Percentiles rank a stretch among this genome's conserved stretches.
Evolutionary conservation across 2,329 filamentous ascomycete species (phyloP).

Genomic region (Herpotrichia juniperi): DNA sequence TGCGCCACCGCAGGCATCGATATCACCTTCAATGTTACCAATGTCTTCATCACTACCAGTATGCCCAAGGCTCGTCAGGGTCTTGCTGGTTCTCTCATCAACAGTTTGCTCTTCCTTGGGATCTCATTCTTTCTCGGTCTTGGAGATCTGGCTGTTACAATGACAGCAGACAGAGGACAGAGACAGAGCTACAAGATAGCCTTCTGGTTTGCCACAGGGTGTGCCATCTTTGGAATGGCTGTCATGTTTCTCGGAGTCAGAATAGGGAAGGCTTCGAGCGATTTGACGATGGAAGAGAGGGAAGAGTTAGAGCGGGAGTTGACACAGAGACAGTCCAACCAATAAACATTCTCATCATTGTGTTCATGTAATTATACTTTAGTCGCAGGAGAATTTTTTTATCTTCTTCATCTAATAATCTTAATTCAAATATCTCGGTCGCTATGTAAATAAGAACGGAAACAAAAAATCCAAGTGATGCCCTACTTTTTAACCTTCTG

Average conservation of each 20-base stretch:
- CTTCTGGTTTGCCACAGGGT: constrained; percentile 44
- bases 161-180: constrained; percentile 35
- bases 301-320: constrained; percentile 38
- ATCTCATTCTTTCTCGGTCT: constrained; percentile 44
- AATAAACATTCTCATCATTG: not conserved
- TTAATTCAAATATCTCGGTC: not conserved
- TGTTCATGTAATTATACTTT: not conserved
- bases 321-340: constrained; percentile 20
- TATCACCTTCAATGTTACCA: constrained; percentile 46
- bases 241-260: constrained; percentile 45
- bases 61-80: constrained; percentile 43
- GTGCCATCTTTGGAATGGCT: constrained; percentile 33
- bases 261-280: constrained; percentile 44
- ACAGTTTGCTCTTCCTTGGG: constrained; percentile 43
- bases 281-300: constrained; percentile 40
- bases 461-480: too few species aligned
- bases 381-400: constrained; percentile 6
- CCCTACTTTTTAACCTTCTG: too few species aligned
- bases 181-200: constrained; percentile 44
- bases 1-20: constrained; percentile 46
- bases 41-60: constrained; percentile 45
- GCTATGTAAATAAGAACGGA: too few species aligned
- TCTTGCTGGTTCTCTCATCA: constrained; percentile 44
- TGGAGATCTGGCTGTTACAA: constrained; percentile 42
- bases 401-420: not conserved